These are phyloP conservation scores for Thelonectria discophora DNA, from an alignment of 2,329 filamentous ascomycete genomes.

Conservation along the genomic window DNA sequence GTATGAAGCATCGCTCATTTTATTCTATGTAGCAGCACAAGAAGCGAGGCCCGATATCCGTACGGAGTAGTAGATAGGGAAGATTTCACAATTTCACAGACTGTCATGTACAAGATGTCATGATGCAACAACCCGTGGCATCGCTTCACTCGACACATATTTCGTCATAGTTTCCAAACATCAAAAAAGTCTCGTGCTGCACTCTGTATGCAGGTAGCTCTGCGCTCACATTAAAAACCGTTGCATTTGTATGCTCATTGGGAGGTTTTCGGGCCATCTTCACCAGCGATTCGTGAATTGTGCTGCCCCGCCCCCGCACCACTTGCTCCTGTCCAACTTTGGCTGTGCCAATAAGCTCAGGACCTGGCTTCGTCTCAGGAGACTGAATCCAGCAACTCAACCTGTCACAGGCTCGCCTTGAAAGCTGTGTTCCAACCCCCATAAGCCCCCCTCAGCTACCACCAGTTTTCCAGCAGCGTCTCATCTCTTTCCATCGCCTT, in stretches of 20 bases:
- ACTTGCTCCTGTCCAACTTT: slow-evolving; percentile 13
- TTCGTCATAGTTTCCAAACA: neutral
- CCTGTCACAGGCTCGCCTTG: slow-evolving; percentile 12
- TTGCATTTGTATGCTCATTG: neutral
- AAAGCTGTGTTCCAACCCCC: slow-evolving; percentile 10
- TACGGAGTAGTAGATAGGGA: too few species aligned
- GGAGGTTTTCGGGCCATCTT: neutral
- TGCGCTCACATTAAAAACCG: neutral
- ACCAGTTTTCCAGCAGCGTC: neutral
- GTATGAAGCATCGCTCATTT: neutral
- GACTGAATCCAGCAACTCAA: slow-evolving; percentile 18
- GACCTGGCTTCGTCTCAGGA: slow-evolving; percentile 31
- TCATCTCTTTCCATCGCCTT: neutral
- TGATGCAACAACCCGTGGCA: neutral
- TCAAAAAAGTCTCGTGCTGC: neutral
- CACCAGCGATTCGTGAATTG: neutral
- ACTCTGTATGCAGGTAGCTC: neutral
- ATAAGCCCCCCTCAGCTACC: neutral
- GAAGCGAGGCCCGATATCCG: too few species aligned
- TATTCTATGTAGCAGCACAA: neutral
- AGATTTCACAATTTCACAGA: too few species aligned
- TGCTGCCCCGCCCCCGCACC: slow-evolving; percentile 42
- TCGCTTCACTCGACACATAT: neutral
- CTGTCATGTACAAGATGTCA: neutral
- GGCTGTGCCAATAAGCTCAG: slow-evolving; percentile 25